Percentiles rank a stretch among this genome's conserved stretches.
Conservation (phyloP, 1,284 basidiomycete genomes). For the Sanguinoderma infundibulare region DNA sequence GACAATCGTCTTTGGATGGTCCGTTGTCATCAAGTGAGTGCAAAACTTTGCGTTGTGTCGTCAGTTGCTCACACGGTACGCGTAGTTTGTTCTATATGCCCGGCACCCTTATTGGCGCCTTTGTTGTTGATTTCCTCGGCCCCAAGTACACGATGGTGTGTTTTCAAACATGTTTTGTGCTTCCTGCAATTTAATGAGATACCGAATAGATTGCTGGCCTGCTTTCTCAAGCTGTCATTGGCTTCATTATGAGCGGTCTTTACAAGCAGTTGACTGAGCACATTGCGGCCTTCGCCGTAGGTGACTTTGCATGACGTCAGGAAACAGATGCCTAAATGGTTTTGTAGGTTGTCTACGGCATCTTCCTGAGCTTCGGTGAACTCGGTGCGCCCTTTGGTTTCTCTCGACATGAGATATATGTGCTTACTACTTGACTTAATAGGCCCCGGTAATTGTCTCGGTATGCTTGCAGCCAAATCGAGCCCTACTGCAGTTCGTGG, state of each 20-base stretch:
- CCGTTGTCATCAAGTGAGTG: conserved; percentile 74
- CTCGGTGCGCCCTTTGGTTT: conserved; percentile 39
- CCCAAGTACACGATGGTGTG: conserved; percentile 79
- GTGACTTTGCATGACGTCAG: conserved; percentile 16
- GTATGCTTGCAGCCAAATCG: conserved; percentile 81
- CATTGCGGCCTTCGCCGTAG: conserved; percentile 80
- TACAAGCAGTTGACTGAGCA: conserved; percentile 65
- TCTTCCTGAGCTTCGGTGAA: conserved; percentile 89
- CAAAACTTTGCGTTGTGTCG: background rate
- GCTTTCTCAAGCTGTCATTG: conserved; percentile 70
- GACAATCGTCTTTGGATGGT: conserved; percentile 74
- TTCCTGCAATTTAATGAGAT: background rate
- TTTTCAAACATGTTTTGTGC: background rate
- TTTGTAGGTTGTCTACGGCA: conserved; percentile 73
- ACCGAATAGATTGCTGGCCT: conserved; percentile 66
- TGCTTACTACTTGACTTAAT: background rate
- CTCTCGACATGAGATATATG: background rate
- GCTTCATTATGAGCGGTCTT: conserved; percentile 86
- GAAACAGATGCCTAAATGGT: conserved; percentile 34
- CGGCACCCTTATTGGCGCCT: conserved; percentile 79
- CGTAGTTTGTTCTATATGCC: conserved; percentile 78
- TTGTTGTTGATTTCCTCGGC: conserved; percentile 76
- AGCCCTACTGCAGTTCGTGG: conserved; percentile 87
- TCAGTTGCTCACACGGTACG: background rate
- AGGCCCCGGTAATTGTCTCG: conserved; percentile 77